These are phyloP conservation scores for Metschnikowia dekortorum DNA, from an alignment of 805 yeast genomes.

Conservation along the genomic window DNA sequence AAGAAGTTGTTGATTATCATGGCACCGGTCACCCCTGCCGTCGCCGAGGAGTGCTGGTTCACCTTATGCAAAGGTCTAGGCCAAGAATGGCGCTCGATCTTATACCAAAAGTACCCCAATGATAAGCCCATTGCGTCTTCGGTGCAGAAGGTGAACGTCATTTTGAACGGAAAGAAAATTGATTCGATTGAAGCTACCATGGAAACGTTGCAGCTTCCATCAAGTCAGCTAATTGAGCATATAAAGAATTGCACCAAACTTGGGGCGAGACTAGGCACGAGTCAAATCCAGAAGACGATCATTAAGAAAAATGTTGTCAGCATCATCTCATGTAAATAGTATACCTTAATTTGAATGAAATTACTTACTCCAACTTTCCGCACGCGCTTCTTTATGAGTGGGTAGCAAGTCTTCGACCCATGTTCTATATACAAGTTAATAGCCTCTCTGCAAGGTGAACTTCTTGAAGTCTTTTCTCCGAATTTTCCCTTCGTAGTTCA, in stretches of 20 bases:
- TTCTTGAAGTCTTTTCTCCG: constrained; percentile 30
- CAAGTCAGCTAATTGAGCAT: constrained; percentile 47
- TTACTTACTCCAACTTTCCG: neutral
- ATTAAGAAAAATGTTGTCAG: constrained; percentile 49
- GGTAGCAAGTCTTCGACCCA: neutral
- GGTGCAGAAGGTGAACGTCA: constrained; percentile 47
- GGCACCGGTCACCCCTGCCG: constrained; percentile 79
- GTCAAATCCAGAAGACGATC: constrained; percentile 49
- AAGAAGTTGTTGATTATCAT: constrained; percentile 55
- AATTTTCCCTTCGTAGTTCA: constrained; percentile 36
- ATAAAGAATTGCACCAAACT: constrained; percentile 12
- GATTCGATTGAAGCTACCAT: constrained; percentile 37
- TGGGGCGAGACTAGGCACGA: constrained; percentile 33
- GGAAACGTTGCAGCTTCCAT: constrained; percentile 37
- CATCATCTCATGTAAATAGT: constrained; percentile 20
- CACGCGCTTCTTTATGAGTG: neutral
- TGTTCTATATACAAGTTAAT: constrained; percentile 15
- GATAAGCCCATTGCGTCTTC: constrained; percentile 38
- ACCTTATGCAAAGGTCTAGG: constrained; percentile 14
- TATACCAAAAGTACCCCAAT: constrained; percentile 64
- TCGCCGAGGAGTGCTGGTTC: constrained; percentile 82
- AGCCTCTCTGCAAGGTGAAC: constrained; percentile 31
- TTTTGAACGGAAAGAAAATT: constrained; percentile 70
- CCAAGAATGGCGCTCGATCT: constrained; percentile 45
- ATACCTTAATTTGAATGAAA: neutral